Evolutionary conservation across 352 stramenopile genomes (phyloP), one percentile per base, ranked within the genome.

Genomic region (Phytophthora colocasiae): DNA sequence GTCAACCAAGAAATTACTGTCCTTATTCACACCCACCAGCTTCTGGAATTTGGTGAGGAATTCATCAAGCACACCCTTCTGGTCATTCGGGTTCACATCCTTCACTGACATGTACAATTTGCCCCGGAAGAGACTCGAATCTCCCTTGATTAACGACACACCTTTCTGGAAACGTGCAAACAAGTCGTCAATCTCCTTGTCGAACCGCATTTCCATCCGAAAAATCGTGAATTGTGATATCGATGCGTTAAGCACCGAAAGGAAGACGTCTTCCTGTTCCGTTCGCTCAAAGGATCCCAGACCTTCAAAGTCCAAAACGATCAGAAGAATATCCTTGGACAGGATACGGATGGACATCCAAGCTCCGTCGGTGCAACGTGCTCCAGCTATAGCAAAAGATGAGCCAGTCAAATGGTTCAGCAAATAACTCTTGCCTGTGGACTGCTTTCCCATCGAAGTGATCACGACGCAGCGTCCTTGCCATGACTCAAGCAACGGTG

Each of bases 101-200:
- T 92, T 92, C n/a, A 91, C 81, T 5, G 78, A 82, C 81, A 91
- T 88, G 64, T 81, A 89, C 10, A 93, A 54, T n/a, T 81, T 85
- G 0, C 83, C 83, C 8, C 73, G 77, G 48, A 93, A 93, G 0
- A 93, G 55, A 19, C 59, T 66, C 4, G 75, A 40, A 29, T 90
- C 84, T n/a, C 54, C 67, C 60, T 92, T 91, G 34, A 92, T 80
- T 49, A 93, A 58, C 3, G 80, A 55, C 2, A 85, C 69, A 19
- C 84, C 81, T 19, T 89, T 89, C 54, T 95, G 86, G 36, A 93
- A 93, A 7, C 71, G 74, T 12, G 60, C 58, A 45, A 90, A 91
- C 7, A 95, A 60, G 8, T 81, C 73, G 31, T 93, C 84, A 12
- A 92, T 90, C 26, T 93, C 81, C 55, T 93, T 93, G 56, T 95